Conservation (phyloP, 2,329 filamentous ascomycete species). For the Aspergillus oerlinghausenensis region DNA sequence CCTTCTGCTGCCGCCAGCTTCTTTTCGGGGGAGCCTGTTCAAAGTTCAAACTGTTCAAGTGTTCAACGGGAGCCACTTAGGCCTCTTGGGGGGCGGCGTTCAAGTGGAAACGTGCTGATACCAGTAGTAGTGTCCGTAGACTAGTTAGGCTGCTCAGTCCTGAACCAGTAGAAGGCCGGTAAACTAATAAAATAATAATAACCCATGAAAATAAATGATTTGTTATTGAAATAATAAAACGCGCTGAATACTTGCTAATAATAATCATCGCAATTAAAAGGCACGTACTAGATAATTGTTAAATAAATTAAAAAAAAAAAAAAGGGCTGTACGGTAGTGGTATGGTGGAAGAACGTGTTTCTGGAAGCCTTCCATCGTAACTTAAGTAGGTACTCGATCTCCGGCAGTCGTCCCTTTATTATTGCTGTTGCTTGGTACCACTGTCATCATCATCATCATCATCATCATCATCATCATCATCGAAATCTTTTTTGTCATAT, state of each 20-base stretch:
- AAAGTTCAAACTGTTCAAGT: not conserved
- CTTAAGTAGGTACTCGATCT: not conserved
- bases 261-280: not conserved
- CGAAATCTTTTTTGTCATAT: not conserved
- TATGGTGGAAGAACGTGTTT: not conserved
- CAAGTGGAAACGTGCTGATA: constrained; percentile 16
- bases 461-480: not conserved
- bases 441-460: not conserved
- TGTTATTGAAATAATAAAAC: not conserved
- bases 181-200: constrained; percentile 1
- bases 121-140: not conserved
- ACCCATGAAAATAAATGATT: constrained; percentile 1
- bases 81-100: not conserved
- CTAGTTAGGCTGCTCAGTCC: constrained; percentile 1
- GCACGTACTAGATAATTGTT: not conserved
- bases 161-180: constrained; percentile 5
- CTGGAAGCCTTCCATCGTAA: not conserved
- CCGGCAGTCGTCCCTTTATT: not conserved
- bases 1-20: constrained; percentile 32
- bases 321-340: not conserved
- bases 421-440: not conserved
- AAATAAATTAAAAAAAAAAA: not conserved
- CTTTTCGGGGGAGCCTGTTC: constrained; percentile 11
- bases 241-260: not conserved
- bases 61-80: constrained; percentile 9